Base-by-base conservation (phyloP, 176 grass and related monocot species). In the Bonia amplexicaulis region DNA sequence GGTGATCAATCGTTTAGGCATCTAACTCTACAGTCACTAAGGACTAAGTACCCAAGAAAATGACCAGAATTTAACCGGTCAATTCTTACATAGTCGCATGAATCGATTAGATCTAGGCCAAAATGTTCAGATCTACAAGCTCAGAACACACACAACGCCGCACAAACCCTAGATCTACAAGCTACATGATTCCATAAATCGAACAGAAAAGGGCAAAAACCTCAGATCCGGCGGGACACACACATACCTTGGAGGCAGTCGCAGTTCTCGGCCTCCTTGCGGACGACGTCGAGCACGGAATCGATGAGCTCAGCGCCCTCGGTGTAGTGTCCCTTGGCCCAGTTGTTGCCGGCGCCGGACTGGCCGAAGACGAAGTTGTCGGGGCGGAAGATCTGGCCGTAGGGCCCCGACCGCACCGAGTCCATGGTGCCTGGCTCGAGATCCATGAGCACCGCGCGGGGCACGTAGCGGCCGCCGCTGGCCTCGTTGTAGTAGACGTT, bases 401-500 rank as follows among this genome's bases (percentile, higher is more conserved):
- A 95, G 0, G 93, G 90, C 0, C 93, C 93, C 0, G 93, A 95
- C 67, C 90, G 77, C 2, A 95, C 82, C 3, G 94, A 97, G 84
- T 97, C 95, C 95, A 97, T 97, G 58, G 95, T 97, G 62, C 95
- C 95, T 0, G 95, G 95, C 66, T 97, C 92, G 47, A 97, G 95
- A 84, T 97, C 95, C 92, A 97, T 97, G 80, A 97, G 90, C 16
- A 97, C 95, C 12, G 92, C 95, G 64, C 95, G 88, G 57, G 95
- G 95, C 44, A 98, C 95, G 79, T 77, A 98, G 33, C 93, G 70
- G 0, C 93, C 91, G 54, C 91, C 91, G 62, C 91, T 98, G 4
- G 95, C 95, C 89, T 98, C 96, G 74, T 95, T 98, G 91, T 98
- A 98, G 88, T 97, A 97, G 48, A 97, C 95, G 58, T 97, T 97